phyloP scores from a whole-genome alignment of 2,329 filamentous ascomycete genomes.

The Periconia sp. region DNA sequence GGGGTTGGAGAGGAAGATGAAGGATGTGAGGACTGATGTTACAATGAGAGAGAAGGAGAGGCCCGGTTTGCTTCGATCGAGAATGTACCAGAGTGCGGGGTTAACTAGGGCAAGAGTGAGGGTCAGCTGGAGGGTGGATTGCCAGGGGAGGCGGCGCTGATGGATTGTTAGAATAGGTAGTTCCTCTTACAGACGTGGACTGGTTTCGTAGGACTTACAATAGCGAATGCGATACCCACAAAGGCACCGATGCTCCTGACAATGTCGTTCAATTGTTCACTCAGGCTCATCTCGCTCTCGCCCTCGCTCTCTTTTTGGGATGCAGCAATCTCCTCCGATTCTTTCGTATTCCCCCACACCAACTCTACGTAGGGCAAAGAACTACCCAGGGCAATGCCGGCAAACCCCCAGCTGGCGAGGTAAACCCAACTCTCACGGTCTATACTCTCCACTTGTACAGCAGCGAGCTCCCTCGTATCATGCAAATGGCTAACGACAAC shows the following conservation, averaged over 20 bases:
- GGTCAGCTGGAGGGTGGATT: slow-evolving; percentile 91
- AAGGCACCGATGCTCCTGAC: slow-evolving; percentile 71
- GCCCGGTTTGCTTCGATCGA: slow-evolving; percentile 85
- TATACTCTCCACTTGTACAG: slow-evolving; percentile 62
- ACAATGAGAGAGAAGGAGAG: slow-evolving; percentile 77
- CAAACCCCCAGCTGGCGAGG: slow-evolving; percentile 77
- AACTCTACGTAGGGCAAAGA: slow-evolving; percentile 83
- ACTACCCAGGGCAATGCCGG: slow-evolving; percentile 75
- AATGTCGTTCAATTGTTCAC: slow-evolving; percentile 73
- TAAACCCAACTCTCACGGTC: slow-evolving; percentile 65
- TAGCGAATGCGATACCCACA: slow-evolving; percentile 74
- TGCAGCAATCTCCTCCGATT: slow-evolving; percentile 1
- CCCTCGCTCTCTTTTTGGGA: background rate
- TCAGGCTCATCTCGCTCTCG: slow-evolving; percentile 39
- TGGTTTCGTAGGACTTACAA: slow-evolving; percentile 62
- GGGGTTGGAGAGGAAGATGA: slow-evolving; percentile 75
- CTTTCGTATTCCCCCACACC: slow-evolving; percentile 62
- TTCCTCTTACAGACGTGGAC: background rate
- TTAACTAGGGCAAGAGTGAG: slow-evolving; percentile 87
- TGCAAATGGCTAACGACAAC: slow-evolving; percentile 79
- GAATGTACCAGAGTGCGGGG: slow-evolving; percentile 91
- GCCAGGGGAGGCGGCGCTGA: slow-evolving; percentile 87
- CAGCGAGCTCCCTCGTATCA: slow-evolving; percentile 64
- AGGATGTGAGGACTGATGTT: slow-evolving; percentile 70
- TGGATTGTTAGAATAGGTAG: slow-evolving; percentile 6